Evolutionary conservation across 441 rosid genomes (phyloP).

Genomic region (Aleurites moluccanus): DNA sequence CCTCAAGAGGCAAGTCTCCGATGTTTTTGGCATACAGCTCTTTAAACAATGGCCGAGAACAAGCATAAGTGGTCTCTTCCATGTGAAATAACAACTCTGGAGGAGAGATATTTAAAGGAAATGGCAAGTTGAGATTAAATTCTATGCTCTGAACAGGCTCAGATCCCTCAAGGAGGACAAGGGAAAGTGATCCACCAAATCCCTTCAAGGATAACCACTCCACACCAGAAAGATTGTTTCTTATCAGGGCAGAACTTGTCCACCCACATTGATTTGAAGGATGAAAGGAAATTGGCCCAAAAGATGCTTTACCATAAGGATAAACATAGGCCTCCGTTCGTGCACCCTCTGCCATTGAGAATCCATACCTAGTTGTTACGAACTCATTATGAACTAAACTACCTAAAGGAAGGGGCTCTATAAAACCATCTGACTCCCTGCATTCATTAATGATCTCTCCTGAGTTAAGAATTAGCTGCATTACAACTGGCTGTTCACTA

Average conservation of each 20-base stretch:
- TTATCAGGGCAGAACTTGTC: conserved; percentile 66
- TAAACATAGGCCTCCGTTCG: conserved; percentile 58
- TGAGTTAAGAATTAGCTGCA: conserved; percentile 73
- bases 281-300: conserved; percentile 67
- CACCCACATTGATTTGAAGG: conserved; percentile 64
- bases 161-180: conserved; percentile 53
- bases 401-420: conserved; percentile 32
- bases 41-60: conserved; percentile 54
- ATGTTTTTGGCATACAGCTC: conserved; percentile 63
- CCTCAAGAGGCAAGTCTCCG: conserved; percentile 67
- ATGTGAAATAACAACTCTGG: conserved; percentile 30
- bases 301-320: conserved; percentile 50
- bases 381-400: conserved; percentile 29
- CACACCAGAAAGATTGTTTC: conserved; percentile 76
- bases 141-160: conserved; percentile 54
- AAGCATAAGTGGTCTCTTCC: conserved; percentile 39
- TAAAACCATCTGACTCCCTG: conserved; percentile 35
- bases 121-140: conserved; percentile 43
- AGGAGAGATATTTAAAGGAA: conserved; percentile 44
- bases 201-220: conserved; percentile 79
- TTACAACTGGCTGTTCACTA: conserved; percentile 57
- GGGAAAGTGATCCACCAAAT: conserved; percentile 55
- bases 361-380: conserved; percentile 38
- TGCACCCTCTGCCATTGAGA: conserved; percentile 53
- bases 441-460: conserved; percentile 63